These are phyloP conservation scores for Parastagonospora nodorum DNA, from an alignment of 2,329 filamentous ascomycete genomes.

Conservation along the genomic window DNA sequence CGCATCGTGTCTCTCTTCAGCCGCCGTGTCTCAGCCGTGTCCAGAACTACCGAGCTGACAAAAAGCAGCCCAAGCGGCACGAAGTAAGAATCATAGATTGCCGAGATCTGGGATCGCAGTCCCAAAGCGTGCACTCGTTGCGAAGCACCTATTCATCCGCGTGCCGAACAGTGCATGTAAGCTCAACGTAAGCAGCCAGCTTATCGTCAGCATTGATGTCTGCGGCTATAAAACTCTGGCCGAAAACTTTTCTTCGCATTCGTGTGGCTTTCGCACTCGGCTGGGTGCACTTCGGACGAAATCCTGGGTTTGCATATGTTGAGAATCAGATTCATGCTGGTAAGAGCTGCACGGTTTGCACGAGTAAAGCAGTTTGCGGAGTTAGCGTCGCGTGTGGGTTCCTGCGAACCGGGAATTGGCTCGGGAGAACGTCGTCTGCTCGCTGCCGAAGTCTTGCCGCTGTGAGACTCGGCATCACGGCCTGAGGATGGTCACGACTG, in stretches of 20 bases:
- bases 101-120: constrained; percentile 14
- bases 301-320: background rate
- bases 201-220: background rate
- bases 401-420: background rate
- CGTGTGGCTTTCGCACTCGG: background rate
- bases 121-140: constrained; percentile 1
- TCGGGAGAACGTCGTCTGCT: background rate
- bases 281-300: constrained; percentile 1
- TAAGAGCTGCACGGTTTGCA: background rate
- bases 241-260: background rate
- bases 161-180: background rate
- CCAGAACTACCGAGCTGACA: constrained; percentile 2
- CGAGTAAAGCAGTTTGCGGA: constrained; percentile 2
- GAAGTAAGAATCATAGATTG: constrained; percentile 16
- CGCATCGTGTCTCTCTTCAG: background rate
- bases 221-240: background rate
- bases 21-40: constrained; percentile 1
- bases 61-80: constrained; percentile 3
- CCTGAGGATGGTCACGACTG: background rate
- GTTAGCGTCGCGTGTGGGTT: background rate
- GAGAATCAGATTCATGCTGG: constrained; percentile 4
- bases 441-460: constrained; percentile 5
- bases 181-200: constrained; percentile 3
- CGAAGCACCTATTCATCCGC: background rate
- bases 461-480: background rate